These are phyloP conservation scores for Arxiozyma heterogenica DNA, from an alignment of 1,139 yeast species.

Conservation along the genomic window DNA sequence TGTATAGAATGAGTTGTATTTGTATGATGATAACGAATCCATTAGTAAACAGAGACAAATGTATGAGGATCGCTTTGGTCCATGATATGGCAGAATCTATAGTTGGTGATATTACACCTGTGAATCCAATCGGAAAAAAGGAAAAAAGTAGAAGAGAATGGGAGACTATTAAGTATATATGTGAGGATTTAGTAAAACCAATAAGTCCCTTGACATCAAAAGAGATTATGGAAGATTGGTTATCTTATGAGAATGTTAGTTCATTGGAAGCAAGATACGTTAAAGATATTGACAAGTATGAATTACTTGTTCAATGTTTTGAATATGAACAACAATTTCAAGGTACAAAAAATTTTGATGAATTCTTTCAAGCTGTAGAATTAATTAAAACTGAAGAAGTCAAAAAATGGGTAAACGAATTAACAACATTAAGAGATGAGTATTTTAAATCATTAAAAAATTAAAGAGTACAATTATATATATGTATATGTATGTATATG, in stretches of 20 bases:
- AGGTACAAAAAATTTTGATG: conserved; percentile 50
- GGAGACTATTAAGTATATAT: conserved; percentile 61
- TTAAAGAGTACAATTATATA: conserved; percentile 2
- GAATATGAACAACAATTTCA: conserved; percentile 72
- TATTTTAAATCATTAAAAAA: conserved; percentile 21
- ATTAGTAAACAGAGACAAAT: conserved; percentile 40
- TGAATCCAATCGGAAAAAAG: conserved; percentile 55
- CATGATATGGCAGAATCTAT: conserved; percentile 94
- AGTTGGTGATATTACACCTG: conserved; percentile 94
- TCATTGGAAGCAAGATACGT: conserved; percentile 82
- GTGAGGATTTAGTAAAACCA: conserved; percentile 47
- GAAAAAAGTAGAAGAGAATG: conserved; percentile 80
- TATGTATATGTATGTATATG: not conserved
- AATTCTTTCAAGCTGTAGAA: conserved; percentile 57
- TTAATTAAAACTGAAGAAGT: conserved; percentile 70
- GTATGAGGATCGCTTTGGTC: conserved; percentile 79
- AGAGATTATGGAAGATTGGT: conserved; percentile 70
- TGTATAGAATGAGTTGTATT: conserved; percentile 91
- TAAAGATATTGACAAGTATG: conserved; percentile 92
- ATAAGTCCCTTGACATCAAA: conserved; percentile 55
- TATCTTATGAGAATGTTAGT: conserved; percentile 81
- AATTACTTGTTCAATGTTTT: conserved; percentile 81
- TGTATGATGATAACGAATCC: conserved; percentile 61
- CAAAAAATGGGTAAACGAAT: conserved; percentile 58
- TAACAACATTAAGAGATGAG: conserved; percentile 47